A percentile compares a stretch with the other conserved stretches of the same genome.
Conservation (phyloP, 768 basidiomycete genomes). For the Hygrocybe coccinea region DNA sequence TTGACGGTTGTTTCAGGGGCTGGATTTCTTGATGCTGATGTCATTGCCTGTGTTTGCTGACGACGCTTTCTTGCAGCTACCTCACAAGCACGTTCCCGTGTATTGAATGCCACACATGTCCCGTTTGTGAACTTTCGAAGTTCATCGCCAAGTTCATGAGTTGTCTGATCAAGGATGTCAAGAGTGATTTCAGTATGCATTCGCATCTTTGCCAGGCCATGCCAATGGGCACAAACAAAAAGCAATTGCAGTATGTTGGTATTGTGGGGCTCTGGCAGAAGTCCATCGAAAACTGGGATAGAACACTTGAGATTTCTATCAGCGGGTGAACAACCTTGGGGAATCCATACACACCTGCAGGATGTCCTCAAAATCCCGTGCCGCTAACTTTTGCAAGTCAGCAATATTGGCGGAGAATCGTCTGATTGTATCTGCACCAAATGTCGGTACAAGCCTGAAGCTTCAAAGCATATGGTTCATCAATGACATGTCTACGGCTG, state of each 20-base stretch:
- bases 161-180: slow-evolving; percentile 17
- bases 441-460: slow-evolving; percentile 9
- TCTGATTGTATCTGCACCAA: slow-evolving; percentile 17
- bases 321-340: slow-evolving; percentile 8
- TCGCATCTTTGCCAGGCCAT: slow-evolving; percentile 36
- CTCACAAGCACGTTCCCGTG: slow-evolving; percentile 37
- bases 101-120: slow-evolving; percentile 25
- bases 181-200: slow-evolving; percentile 35
- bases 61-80: slow-evolving; percentile 23
- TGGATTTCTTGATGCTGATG: background rate
- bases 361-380: slow-evolving; percentile 28
- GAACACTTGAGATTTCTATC: slow-evolving; percentile 24
- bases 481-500: background rate
- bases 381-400: slow-evolving; percentile 19
- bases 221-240: slow-evolving; percentile 32
- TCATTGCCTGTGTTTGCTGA: slow-evolving; percentile 3
- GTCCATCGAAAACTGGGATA: slow-evolving; percentile 34
- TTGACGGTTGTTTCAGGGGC: background rate
- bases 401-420: slow-evolving; percentile 20
- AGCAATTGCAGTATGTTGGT: slow-evolving; percentile 27
- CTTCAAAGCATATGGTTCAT: background rate
- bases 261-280: slow-evolving; percentile 28
- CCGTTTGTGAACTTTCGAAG: slow-evolving; percentile 25
- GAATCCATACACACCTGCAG: slow-evolving; percentile 21
- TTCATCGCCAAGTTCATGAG: slow-evolving; percentile 19